A percentile compares a stretch with the other conserved stretches of the same genome.
These are phyloP conservation scores for Amanita rubescens DNA, from an alignment of 768 basidiomycete species.

Conservation along the genomic window DNA sequence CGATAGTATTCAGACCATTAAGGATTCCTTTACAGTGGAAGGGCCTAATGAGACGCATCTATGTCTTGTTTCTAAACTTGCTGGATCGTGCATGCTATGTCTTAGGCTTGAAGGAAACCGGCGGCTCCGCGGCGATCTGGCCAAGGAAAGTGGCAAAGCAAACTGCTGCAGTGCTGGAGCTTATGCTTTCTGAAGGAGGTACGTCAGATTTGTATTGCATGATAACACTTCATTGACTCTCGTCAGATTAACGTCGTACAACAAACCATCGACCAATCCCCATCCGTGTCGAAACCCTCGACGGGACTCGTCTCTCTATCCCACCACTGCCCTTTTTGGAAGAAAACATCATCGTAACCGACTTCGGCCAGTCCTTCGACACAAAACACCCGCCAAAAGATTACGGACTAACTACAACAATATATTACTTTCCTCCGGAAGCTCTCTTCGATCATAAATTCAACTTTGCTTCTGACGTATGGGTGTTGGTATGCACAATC, in stretches of 20 bases:
- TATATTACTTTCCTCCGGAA: neutral
- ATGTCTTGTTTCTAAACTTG: no score
- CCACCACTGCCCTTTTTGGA: neutral
- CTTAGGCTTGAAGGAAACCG: constrained; percentile 6
- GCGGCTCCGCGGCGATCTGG: no score
- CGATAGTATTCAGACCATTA: constrained; percentile 21
- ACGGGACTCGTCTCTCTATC: neutral
- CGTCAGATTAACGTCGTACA: neutral
- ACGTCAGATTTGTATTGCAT: no score
- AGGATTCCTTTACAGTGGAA: constrained; percentile 70
- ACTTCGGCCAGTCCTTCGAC: neutral
- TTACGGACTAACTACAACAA: neutral
- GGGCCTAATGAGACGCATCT: constrained; percentile 73
- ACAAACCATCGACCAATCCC: neutral
- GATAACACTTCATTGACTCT: no score
- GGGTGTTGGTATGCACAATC: neutral
- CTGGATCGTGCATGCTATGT: constrained; percentile 64
- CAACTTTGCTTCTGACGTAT: neutral
- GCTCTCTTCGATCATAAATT: neutral
- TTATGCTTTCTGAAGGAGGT: no score
- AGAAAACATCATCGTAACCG: no score
- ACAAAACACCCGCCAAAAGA: neutral
- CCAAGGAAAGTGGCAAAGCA: neutral
- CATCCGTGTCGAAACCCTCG: neutral
- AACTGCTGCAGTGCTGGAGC: neutral